Evolutionary conservation across 139 green algal species (phyloP), one percentile per base, ranked within the genome.

Genomic region (Coccomyxa sp.): DNA sequence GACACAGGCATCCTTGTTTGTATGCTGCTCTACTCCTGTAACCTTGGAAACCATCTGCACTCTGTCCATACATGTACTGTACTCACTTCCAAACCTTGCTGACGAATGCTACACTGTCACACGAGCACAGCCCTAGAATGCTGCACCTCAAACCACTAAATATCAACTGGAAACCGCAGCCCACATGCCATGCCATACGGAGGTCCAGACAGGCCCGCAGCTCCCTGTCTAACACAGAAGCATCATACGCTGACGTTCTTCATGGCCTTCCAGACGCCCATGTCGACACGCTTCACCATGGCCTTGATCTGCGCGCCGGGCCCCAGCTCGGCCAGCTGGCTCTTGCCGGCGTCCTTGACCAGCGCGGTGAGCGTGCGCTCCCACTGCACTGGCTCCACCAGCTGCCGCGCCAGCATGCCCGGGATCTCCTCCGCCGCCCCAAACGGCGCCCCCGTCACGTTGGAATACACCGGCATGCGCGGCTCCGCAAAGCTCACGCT

Each of bases 241-340:
- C 38, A 80, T 81, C 77, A 81, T 18, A 32, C 77, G 14, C 21
- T 32, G 82, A 95, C 79, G 82, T 95, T 95, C 58, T 91, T 94
- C 85, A 96, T 93, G 18, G 58, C 84, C 60, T 91, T 91, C 91
- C 93, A 96, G 13, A 85, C 87, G 28, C 66, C 58, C 25, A 81
- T 83, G 87, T 95, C 90, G 13, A 98, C 89, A 32, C 96, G 89
- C 87, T 95, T 93, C 71, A 95, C 87, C 96, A 99, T 99, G 58
- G 95, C 93, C 89, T 98, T 98, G 90, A 99, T 95, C 89, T 99
- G 96, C 75, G 91, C 84, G 21, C 94, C 94, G 0, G 96, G 96
- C 0, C 96, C 96, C 67, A 97, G 83, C 90, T 99, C 96, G 82
- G 89, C 93, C 86, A 98, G 82, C 84, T 93, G 68, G 23, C 68